Evolutionary conservation across 805 yeast genomes (phyloP).

Genomic region (Wickerhamiella spandovensis): DNA sequence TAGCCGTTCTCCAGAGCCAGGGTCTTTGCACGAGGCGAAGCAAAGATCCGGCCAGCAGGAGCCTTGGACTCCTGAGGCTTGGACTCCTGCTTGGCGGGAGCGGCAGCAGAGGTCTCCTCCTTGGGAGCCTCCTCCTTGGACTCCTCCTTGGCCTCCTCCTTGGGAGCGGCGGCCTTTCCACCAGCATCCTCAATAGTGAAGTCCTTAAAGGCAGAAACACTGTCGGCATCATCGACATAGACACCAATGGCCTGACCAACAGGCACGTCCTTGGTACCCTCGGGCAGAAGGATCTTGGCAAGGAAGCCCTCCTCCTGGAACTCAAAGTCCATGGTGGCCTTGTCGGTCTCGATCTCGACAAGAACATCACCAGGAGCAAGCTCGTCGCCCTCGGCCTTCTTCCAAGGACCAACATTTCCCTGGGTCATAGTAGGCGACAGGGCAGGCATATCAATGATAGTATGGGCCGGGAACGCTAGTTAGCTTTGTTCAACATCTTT

Average conservation of each 20-base stretch:
- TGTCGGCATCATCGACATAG: conserved; percentile 74
- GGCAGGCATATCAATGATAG: conserved; percentile 94
- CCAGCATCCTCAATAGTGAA: conserved; percentile 27
- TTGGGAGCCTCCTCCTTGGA: conserved; percentile 13
- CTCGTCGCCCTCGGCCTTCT: conserved; percentile 77
- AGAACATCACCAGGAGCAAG: conserved; percentile 85
- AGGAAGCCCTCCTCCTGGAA: conserved; percentile 92
- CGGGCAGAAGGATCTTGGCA: conserved; percentile 54
- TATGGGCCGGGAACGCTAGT: conserved; percentile 57
- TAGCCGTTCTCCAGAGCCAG: conserved; percentile 88
- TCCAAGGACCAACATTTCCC: conserved; percentile 85
- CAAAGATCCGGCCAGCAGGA: conserved; percentile 57
- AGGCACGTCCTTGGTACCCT: conserved; percentile 81
- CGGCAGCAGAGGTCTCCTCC: conserved; percentile 6
- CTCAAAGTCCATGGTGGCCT: conserved; percentile 96
- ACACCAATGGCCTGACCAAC: conserved; percentile 96
- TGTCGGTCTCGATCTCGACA: conserved; percentile 96
- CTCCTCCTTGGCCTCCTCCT: conserved; percentile 2
- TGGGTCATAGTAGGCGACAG: conserved; percentile 99
- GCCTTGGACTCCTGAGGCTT: conserved; percentile 47
- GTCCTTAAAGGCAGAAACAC: conserved; percentile 76
- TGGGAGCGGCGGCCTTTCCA: conserved; percentile 10
- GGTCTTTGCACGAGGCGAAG: conserved; percentile 90
- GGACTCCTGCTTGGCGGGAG: conserved; percentile 32
- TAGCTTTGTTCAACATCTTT: background rate